Conservation (phyloP, 257 asterid species). For the Solanum neorickii region DNA sequence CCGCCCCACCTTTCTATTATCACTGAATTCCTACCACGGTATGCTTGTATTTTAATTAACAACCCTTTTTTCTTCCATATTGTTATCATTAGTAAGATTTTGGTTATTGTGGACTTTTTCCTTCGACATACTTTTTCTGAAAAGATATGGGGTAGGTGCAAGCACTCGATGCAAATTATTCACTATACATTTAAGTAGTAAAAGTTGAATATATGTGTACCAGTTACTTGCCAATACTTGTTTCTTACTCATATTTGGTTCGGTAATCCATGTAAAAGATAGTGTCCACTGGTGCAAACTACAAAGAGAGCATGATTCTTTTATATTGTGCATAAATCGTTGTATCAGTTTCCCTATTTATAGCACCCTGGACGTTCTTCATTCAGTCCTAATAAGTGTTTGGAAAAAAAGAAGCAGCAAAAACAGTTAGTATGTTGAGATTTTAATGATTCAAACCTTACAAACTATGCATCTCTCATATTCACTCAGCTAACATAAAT, state of each 20-base stretch:
- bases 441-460: not conserved
- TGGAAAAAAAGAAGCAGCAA: not conserved
- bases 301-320: not conserved
- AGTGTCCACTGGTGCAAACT: not conserved
- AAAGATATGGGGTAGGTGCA: not conserved
- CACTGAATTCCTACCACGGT: slow-evolving; percentile 96
- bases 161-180: not conserved
- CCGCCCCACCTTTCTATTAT: slow-evolving; percentile 95
- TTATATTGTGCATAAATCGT: not conserved
- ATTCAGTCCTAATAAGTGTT: not conserved
- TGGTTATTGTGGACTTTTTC: not conserved
- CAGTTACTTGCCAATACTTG: not conserved
- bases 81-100: not conserved
- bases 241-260: not conserved
- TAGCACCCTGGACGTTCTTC: not conserved
- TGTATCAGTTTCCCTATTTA: not conserved
- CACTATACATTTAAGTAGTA: not conserved
- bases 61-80: not conserved
- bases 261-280: not conserved
- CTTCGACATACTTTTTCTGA: not conserved
- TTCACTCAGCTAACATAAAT: not conserved
- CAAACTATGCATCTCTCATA: not conserved
- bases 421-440: not conserved
- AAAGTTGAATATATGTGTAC: not conserved
- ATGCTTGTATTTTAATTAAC: slow-evolving; percentile 15